Evolutionary conservation across 345 rosid genomes (phyloP), one percentile per base, ranked within the genome.

Genomic region (Pugionium dolabratum): DNA sequence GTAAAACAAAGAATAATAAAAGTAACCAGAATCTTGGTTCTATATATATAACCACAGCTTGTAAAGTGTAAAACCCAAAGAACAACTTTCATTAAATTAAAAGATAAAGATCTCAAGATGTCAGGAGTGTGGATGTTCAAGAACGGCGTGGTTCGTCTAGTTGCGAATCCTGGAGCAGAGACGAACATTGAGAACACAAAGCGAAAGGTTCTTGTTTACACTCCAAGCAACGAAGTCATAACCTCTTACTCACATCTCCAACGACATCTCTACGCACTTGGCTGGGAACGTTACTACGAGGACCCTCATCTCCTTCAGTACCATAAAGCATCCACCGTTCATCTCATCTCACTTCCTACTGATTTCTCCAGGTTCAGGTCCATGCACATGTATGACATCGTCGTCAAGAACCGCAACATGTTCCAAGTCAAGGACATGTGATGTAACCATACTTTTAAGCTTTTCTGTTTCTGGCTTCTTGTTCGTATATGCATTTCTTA

Each of bases 351-450:
- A 25, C 94, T 91, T 66, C 96, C 97, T 2, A 78, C 29, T 45
- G 91, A 88, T 73, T 91, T 88, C 62, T 70, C 10, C 78, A 83
- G 55, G 79, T 80, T 91, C 81, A 86, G 81, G 66, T 61, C 87
- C 77, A 69, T 81, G 73, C 91, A 91, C 73, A 91, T 91, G 97
- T 88, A 72, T 54, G 96, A 91, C 57, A 88, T 91, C 70, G 91
- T 91, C 42, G 88, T 88, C 57, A 86, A 91, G 59, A 88, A 85
- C 60, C 88, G 86, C 7, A 81, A 82, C 73, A 29, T 78, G 67
- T 91, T 91, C 42, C 80, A 88, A 70, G 96, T 91, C 6, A 79
- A 84, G 49, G 87, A 86, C 10, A 63, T 76, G 78, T 18, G 18
- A 4, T 7, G 4, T 83, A 80, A 41, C 33, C 41, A 51, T 52